Evolutionary conservation across 2,329 filamentous ascomycete genomes (phyloP), one percentile per base, ranked within the genome.

Genomic region (Myriangium duriaei): DNA sequence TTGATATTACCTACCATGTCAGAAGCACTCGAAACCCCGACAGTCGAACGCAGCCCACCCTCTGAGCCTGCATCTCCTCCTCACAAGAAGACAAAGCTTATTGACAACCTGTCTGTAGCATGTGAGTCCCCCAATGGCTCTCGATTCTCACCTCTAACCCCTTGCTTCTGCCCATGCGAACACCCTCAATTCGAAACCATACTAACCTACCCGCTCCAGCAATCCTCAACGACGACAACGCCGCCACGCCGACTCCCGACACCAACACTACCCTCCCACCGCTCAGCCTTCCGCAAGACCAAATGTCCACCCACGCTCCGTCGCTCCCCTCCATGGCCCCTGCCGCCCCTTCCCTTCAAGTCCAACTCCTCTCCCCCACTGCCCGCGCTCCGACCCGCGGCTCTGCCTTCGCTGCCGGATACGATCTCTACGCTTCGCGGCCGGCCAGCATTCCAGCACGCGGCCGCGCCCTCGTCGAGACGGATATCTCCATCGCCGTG

Each of bases 401-500:
- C 48, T 92, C 83, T 48, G 80, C 78, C 37, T 87, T 83, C 54
- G 84, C 91, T 1, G 91, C 91, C 1, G 91, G 91, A 24, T 96
- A 96, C 64, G 91, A 98, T 61, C 57, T 98, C 42, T 96, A 95
- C 62, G 60, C 68, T 36, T 74, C 85, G 2, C 74, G 75, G 53
- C 74, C 80, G 26, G 79, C 78, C 3, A 71, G 73, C 2, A 78
- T 98, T 40, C 87, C 87, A 0, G 76, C 81, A 2, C 71, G 83
- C 43, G 87, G 86, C 48, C 86, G 93, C 63, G 85, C 68, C 1
- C 65, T 95, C 18, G 86, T 96, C 26, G 81, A 87, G 51, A 96
- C 91, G 1, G 88, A 91, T 51, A 81, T 98, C 46, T 77, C 79
- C 50, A 88, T 98, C 64, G 83, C 86, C 16, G 81, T 95, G 34